Evolutionary conservation across 192 early-diverging fungal genomes (phyloP).

Genomic region (Coemansia sp.): DNA sequence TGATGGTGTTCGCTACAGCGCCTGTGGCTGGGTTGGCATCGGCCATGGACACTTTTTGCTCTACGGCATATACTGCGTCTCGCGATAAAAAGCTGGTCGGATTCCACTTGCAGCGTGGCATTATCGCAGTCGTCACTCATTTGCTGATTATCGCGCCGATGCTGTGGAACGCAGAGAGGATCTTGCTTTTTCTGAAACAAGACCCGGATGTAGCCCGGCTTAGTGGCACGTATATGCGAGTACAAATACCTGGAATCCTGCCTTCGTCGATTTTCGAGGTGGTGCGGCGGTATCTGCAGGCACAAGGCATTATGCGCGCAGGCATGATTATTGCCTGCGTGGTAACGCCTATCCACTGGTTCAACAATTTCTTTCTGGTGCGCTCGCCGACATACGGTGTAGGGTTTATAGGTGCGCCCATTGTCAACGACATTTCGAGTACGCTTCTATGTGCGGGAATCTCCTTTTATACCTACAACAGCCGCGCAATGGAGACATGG

Average conservation of each 20-base stretch:
- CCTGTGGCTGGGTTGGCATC: slow-evolving; percentile 70
- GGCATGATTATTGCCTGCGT: slow-evolving; percentile 74
- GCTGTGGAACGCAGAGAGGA: slow-evolving; percentile 71
- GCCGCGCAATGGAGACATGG: slow-evolving; percentile 67
- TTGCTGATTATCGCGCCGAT: slow-evolving; percentile 73
- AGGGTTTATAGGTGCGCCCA: slow-evolving; percentile 84
- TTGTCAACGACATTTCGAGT: slow-evolving; percentile 77
- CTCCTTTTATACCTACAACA: slow-evolving; percentile 63
- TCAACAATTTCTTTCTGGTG: slow-evolving; percentile 79
- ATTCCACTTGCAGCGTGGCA: slow-evolving; percentile 76
- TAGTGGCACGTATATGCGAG: slow-evolving; percentile 69
- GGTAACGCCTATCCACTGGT: slow-evolving; percentile 72
- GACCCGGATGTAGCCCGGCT: slow-evolving; percentile 69
- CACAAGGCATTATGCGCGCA: slow-evolving; percentile 91
- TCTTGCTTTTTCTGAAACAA: slow-evolving; percentile 76
- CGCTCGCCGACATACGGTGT: slow-evolving; percentile 66
- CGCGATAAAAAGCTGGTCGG: slow-evolving; percentile 69
- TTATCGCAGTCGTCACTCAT: slow-evolving; percentile 75
- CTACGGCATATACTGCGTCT: slow-evolving; percentile 72
- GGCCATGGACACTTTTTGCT: slow-evolving; percentile 78
- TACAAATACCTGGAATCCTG: slow-evolving; percentile 73
- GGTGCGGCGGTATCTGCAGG: slow-evolving; percentile 83
- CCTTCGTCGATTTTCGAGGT: slow-evolving; percentile 85
- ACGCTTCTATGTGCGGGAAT: slow-evolving; percentile 71
- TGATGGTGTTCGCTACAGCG: slow-evolving; percentile 68